Evolutionary conservation across 2,329 filamentous ascomycete genomes (phyloP).

Genomic region (Stagonosporopsis vannaccii): DNA sequence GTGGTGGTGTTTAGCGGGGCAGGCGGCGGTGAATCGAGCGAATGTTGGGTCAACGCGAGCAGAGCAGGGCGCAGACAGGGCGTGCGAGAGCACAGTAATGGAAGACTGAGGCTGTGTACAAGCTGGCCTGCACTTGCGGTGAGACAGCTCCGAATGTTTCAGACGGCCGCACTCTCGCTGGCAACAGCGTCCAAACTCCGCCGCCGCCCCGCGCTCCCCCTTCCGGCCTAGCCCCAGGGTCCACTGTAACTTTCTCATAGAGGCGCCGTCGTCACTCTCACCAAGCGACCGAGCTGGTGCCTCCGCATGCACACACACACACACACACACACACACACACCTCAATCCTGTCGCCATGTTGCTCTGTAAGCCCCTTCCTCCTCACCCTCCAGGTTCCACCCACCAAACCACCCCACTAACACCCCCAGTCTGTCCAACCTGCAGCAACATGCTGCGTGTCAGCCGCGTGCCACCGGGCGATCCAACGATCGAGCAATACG

Average conservation of each 20-base stretch:
- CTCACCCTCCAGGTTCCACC: not conserved
- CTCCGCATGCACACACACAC: too few relatives aligned
- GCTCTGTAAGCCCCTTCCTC: conserved; percentile 62
- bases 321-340: not conserved
- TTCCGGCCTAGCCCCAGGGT: conserved; percentile 29
- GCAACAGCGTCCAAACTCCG: not conserved
- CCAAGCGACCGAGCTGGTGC: not conserved
- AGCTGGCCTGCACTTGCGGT: conserved; percentile 3
- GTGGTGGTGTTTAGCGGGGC: conserved; percentile 7
- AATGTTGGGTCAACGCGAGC: not conserved
- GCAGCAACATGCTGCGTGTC: conserved; percentile 84
- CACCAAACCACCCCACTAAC: conserved; percentile 1
- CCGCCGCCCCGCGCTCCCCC: conserved; percentile 35
- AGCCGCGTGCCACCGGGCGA: conserved; percentile 56
- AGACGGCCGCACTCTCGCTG: not conserved
- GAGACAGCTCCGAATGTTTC: conserved; percentile 11
- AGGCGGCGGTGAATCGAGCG: not conserved
- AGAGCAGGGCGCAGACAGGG: not conserved
- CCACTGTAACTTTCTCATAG: conserved; percentile 39
- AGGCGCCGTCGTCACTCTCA: not conserved
- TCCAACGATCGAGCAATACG: conserved; percentile 47
- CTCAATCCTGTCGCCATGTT: conserved; percentile 61
- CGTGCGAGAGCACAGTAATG: not conserved
- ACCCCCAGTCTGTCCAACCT: conserved; percentile 74
- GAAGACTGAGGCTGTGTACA: not conserved